Percentiles rank a stretch among this genome's conserved stretches.
Conservation (phyloP, 1,284 basidiomycete species). For the Cryptococcus depauperatus region DNA sequence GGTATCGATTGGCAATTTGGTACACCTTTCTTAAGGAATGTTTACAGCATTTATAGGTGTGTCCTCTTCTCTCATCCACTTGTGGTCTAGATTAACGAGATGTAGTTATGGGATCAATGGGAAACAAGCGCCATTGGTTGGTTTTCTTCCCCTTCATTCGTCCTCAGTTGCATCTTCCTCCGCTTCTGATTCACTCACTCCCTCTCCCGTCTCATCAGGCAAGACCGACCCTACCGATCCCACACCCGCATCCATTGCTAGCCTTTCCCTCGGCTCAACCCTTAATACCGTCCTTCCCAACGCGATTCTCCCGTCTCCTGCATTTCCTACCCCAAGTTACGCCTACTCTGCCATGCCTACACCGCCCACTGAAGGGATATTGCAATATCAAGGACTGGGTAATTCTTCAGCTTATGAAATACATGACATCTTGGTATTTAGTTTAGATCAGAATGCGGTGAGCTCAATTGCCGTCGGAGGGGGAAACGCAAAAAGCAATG, state of each 20-base stretch:
- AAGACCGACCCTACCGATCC: constrained; percentile 16
- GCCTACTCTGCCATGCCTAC: constrained; percentile 50
- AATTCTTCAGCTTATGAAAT: constrained; percentile 24
- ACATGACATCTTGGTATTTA: constrained; percentile 18
- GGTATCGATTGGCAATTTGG: constrained; percentile 86
- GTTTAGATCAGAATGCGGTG: constrained; percentile 6
- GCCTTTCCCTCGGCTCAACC: constrained; percentile 55
- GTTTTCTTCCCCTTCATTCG: constrained; percentile 33
- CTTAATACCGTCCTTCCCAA: constrained; percentile 68
- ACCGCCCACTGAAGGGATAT: constrained; percentile 45
- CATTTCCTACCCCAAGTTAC: constrained; percentile 59
- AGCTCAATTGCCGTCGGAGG: neutral
- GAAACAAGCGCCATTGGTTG: constrained; percentile 35
- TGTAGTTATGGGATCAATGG: constrained; percentile 36
- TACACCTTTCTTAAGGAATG: constrained; percentile 67
- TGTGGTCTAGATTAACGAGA: neutral
- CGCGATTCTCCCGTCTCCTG: constrained; percentile 59
- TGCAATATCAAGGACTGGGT: constrained; percentile 32
- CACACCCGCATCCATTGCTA: constrained; percentile 24
- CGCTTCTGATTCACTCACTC: constrained; percentile 2
- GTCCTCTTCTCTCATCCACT: constrained; percentile 6
- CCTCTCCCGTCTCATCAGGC: neutral
- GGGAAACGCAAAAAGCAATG: neutral
- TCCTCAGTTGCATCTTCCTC: constrained; percentile 4
- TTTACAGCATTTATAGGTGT: constrained; percentile 74